Evolutionary conservation across 306 rosid genomes (phyloP), one percentile per base, ranked within the genome.

Genomic region (Spatholobus suberectus): DNA sequence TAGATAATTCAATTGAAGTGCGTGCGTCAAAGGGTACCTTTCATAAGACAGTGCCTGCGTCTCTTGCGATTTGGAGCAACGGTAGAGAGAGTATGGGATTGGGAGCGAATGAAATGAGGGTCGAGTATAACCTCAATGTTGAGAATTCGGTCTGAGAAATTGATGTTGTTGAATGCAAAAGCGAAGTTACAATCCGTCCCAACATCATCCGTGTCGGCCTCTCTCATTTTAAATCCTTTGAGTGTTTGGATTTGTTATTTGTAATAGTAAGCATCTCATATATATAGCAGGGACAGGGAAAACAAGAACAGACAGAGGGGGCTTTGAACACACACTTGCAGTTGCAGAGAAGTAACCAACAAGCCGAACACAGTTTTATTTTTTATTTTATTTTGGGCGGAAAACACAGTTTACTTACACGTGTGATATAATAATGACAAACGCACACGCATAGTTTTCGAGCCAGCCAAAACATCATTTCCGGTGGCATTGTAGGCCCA

Each of bases 131-230:
- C 84, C 86, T 88, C 91, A 75, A 86, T 82, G 49, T 40, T 69
- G 35, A 90, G 74, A 29, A 86, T 26, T 62, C 90, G 84, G 67
- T 90, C 85, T 18, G 90, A 88, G 88, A 90, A 90, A 49, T 86
- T 87, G 46, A 26, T 51, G 20, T 88, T 75, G 81, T 86, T 77
- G 62, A 88, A 88, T 20, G 93, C 91, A 62, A 90, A 90, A 9
- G 79, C 69, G 77, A 86, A 90, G 79, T 86, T 81, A 13, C 71
- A 24, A 27, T 73, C 65, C 6, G 14, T 8, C 23, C 29, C 7
- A 57, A 57, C 65, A 57, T 23, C 65, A 3, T 57, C 34, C 0
- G 34, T 57, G 2, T 23, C 17, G 14, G 7, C 1, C 34, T 10
- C 32, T 23, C 2, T 4, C 65, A 57, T 57, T 23, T 23, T 23